phyloP scores from a whole-genome alignment of 768 basidiomycete genomes.

The Kwoniella mangroviensis region DNA sequence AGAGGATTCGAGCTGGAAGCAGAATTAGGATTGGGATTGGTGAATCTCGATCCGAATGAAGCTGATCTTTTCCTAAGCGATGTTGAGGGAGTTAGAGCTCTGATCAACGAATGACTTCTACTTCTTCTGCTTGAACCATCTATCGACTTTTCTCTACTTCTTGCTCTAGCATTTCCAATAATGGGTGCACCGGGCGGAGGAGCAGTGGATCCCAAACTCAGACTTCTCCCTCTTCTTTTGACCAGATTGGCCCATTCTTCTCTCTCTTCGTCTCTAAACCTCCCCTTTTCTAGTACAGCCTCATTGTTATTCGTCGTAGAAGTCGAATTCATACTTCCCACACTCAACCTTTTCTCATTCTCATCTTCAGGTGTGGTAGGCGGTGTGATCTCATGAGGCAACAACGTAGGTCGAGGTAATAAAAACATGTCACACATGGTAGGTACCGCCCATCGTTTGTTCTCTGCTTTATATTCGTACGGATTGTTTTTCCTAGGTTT shows the following conservation, averaged over 20 bases:
- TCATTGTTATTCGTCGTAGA: constrained; percentile 10
- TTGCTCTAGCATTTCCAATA: constrained; percentile 33
- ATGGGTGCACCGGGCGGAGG: constrained; percentile 35
- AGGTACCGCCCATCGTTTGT: constrained; percentile 37
- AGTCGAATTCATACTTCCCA: background rate
- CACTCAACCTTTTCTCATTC: constrained; percentile 12
- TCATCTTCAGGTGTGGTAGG: constrained; percentile 31
- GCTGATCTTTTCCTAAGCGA: constrained; percentile 22
- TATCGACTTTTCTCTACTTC: constrained; percentile 24
- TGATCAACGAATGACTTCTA: constrained; percentile 28
- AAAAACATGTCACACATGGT: constrained; percentile 47
- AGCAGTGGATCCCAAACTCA: constrained; percentile 33
- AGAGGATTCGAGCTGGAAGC: background rate
- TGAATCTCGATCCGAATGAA: constrained; percentile 28
- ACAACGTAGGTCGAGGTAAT: constrained; percentile 41
- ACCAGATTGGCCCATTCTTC: constrained; percentile 45
- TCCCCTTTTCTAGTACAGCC: constrained; percentile 29
- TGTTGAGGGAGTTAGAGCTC: constrained; percentile 9
- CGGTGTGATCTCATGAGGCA: constrained; percentile 48
- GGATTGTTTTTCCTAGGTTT: constrained; percentile 7
- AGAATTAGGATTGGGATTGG: background rate
- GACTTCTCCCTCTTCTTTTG: constrained; percentile 35
- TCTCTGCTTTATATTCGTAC: constrained; percentile 23
- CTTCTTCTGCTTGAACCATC: constrained; percentile 21
- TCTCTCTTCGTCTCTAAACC: constrained; percentile 32